Base-by-base conservation (phyloP, 805 yeast species). In the Tetrapisispora nanseiensis region DNA sequence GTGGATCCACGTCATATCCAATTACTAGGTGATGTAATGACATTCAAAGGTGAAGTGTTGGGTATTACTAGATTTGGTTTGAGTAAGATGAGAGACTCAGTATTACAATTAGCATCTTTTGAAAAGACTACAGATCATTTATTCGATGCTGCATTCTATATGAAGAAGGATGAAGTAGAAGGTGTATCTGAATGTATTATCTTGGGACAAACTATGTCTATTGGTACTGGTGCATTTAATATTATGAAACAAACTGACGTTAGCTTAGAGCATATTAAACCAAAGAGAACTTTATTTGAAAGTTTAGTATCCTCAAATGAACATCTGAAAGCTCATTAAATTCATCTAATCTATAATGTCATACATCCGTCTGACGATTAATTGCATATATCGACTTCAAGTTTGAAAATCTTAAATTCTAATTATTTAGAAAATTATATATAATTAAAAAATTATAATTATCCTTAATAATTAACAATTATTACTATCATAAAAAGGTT, bases 1-100 rank as follows among this genome's bases (percentile, higher is more conserved):
- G 97, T 92, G 39, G 99, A 92, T 72, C 98, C 97, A 47, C 95
- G 99, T 72, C 99, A 92, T 64, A 89, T 94, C 62, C 97, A 92
- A 68, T 70, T 92, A 37, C 69, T 92, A 49, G 98, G 98, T 50
- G 99, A 92, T 65, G 97, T 92, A 39, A 92, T 92, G 99, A 86
- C 97, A 0, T 92, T 86, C 64, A 92, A 92, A 67, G 99, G 99
- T 46, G 98, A 92, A 62, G 95, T 92, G 11, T 73, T 94, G 52
- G 98, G 99, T 65, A 92, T 92, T 60, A 92, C 99, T 2, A 77
- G 99, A 68, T 92, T 92, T 57, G 99, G 99, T 52, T 72, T 92
- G 52, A 90, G 96, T 55, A 92, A 94, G 64, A 92, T 92, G 97
- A 80, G 98, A 68, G 98, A 92, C 65, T 85, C 95, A 23, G 99